Base-by-base conservation (phyloP, 202 grass and related monocot genomes). In the Musa balbisiana region DNA sequence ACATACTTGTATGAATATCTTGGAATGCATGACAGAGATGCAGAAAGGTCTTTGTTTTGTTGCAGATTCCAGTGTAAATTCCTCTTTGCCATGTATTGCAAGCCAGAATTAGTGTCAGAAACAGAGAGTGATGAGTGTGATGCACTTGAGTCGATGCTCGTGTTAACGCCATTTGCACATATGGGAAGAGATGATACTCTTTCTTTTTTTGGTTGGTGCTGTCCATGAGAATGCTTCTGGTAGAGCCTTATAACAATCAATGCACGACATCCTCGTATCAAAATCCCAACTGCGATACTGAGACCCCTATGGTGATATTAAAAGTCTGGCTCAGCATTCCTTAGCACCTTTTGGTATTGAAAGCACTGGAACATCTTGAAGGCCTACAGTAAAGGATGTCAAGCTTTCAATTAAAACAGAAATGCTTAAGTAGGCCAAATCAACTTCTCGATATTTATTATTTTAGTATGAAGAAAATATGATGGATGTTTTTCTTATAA, bases 1-100 rank as follows among this genome's bases (percentile, higher is more conserved):
- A 1, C 85, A 73, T 94, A 99, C 95, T 87, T 99, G 83, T 95
- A 88, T 19, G 85, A 83, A 73, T 95, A 99, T 79, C 88, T 90
- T 11, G 91, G 95, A 80, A 95, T 90, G 65, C 89, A 83, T 58
- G 89, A 99, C n/a, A 82, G 77, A 71, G 87, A 88, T 10, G 84
- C 11, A 51, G 64, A 54, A 23, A 77, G 49, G n/a, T 89, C 81
- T 53, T 25, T 69, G 49, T 80, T 72, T 73, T 78, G 76, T 22
- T 81, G 82, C 54, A 84, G 33, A 83, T 15, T 83, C 84, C 95
- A 87, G 82, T 60, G 88, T 88, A 59, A 65, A 43, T 69, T 69
- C 53, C 76, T 86, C 60, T 82, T 87, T 64, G 17, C 68, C 5
- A 13, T 24, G 23, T 62, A 23, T 22, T 80, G 67, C 72, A 58